Conservation (phyloP, 2,329 filamentous ascomycete genomes). For the Emmonsiellopsis sp. region DNA sequence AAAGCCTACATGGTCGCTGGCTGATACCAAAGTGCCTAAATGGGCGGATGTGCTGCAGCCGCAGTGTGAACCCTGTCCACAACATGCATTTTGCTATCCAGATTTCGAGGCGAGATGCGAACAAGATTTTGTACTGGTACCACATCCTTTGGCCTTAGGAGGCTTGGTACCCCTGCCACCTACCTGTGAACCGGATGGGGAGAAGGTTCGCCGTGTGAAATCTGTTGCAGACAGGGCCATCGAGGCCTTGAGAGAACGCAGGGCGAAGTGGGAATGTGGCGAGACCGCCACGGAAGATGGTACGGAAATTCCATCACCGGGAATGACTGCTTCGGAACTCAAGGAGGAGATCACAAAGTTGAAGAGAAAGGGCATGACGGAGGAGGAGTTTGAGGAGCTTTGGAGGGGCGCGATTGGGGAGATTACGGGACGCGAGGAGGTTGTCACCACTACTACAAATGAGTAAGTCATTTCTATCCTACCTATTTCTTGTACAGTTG, state of each 20-base stretch:
- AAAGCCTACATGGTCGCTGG: constrained; percentile 49
- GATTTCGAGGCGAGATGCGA: constrained; percentile 74
- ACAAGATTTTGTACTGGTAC: constrained; percentile 73
- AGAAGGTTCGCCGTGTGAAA: constrained; percentile 79
- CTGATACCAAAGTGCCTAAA: constrained; percentile 61
- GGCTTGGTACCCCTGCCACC: constrained; percentile 78
- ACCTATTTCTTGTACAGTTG: neutral
- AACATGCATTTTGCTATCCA: constrained; percentile 79
- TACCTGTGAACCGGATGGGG: constrained; percentile 88
- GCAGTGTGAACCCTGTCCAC: constrained; percentile 80
- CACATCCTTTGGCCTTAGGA: constrained; percentile 72
- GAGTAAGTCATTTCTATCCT: constrained; percentile 45
- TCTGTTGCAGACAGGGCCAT: constrained; percentile 80
- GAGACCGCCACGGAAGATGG: constrained; percentile 57
- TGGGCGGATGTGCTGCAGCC: constrained; percentile 64
- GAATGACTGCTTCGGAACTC: constrained; percentile 60
- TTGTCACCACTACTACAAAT: constrained; percentile 43
- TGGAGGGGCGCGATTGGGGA: constrained; percentile 44
- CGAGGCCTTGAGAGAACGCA: constrained; percentile 73
- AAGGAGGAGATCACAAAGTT: constrained; percentile 68
- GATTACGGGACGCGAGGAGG: constrained; percentile 49
- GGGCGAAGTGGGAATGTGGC: constrained; percentile 86
- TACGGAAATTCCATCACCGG: constrained; percentile 51
- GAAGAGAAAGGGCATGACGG: constrained; percentile 72
- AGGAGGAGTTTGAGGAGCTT: constrained; percentile 85